phyloP scores from a whole-genome alignment of 2,329 filamentous ascomycete genomes.

The Pezicula carpinea region DNA sequence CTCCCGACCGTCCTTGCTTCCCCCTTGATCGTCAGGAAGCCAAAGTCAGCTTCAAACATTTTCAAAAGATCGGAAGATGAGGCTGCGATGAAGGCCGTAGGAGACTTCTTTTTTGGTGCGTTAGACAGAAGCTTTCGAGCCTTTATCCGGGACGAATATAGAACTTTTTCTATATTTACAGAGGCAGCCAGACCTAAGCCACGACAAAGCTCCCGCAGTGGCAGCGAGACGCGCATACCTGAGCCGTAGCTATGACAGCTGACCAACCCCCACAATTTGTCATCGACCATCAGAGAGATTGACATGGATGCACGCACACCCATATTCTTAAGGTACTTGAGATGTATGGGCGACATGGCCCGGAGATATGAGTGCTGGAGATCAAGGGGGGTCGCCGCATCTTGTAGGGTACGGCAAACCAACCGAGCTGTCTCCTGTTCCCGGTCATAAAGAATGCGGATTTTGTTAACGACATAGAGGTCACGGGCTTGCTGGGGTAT shows the following conservation, averaged over 20 bases:
- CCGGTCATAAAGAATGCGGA: constrained; percentile 78
- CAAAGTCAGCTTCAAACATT: constrained; percentile 19
- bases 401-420: constrained; percentile 69
- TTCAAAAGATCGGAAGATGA: constrained; percentile 16
- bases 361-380: constrained; percentile 79
- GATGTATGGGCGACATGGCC: constrained; percentile 82
- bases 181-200: constrained; percentile 48
- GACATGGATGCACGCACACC: constrained; percentile 86
- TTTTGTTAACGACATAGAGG: constrained; percentile 84
- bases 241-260: constrained; percentile 76
- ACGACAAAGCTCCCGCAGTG: constrained; percentile 84
- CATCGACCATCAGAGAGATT: constrained; percentile 80
- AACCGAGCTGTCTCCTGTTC: constrained; percentile 73
- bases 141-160: constrained; percentile 11
- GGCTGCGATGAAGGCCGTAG: constrained; percentile 15
- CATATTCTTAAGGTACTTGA: constrained; percentile 85
- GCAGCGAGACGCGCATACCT: constrained; percentile 86
- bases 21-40: constrained; percentile 16
- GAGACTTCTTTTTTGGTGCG: constrained; percentile 9
- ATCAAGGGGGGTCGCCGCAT: constrained; percentile 69
- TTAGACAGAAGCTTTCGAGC: constrained; percentile 12
- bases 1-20: constrained; percentile 20
- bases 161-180: constrained; percentile 17
- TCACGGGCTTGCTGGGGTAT: constrained; percentile 80
- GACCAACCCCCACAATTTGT: constrained; percentile 80